Evolutionary conservation across 306 rosid genomes (phyloP).

Genomic region (Mimosa pudica): DNA sequence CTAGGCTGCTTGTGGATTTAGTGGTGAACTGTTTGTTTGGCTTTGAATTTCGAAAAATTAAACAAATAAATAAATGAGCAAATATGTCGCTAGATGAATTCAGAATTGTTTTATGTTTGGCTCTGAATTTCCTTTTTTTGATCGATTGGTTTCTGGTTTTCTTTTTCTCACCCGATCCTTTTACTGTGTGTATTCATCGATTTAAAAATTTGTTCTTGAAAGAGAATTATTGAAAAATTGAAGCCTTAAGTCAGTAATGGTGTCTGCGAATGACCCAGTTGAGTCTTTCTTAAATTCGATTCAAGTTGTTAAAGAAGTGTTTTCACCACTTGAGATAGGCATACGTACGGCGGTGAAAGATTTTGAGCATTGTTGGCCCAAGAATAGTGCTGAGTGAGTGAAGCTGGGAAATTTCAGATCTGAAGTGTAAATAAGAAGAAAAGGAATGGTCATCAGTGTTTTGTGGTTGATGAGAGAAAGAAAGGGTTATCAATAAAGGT

Average conservation of each 20-base stretch:
- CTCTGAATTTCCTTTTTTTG: slow-evolving; percentile 30
- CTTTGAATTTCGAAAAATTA: slow-evolving; percentile 43
- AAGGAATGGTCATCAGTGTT: slow-evolving; percentile 46
- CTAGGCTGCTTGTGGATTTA: slow-evolving; percentile 91
- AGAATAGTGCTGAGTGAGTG: slow-evolving; percentile 56
- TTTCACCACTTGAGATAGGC: slow-evolving; percentile 78
- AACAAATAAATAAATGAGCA: not conserved
- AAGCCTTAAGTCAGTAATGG: slow-evolving; percentile 61
- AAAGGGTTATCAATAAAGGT: slow-evolving; percentile 63
- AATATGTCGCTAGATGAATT: not conserved
- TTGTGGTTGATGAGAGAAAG: slow-evolving; percentile 54
- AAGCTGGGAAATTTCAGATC: slow-evolving; percentile 63
- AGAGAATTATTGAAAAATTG: slow-evolving; percentile 20
- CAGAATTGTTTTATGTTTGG: not conserved
- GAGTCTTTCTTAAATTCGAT: slow-evolving; percentile 88
- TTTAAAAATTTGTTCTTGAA: not conserved
- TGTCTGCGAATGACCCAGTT: slow-evolving; percentile 69
- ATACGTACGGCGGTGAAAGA: slow-evolving; percentile 82
- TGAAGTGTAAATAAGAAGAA: slow-evolving; percentile 58
- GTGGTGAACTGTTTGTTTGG: slow-evolving; percentile 89
- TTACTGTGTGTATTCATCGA: not conserved
- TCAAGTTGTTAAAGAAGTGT: slow-evolving; percentile 72
- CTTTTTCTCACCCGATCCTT: slow-evolving; percentile 37
- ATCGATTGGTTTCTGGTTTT: slow-evolving; percentile 20
- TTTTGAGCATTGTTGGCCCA: slow-evolving; percentile 76